Evolutionary conservation across 2,329 filamentous ascomycete species (phyloP).

Genomic region (Penicillium corylophilum): DNA sequence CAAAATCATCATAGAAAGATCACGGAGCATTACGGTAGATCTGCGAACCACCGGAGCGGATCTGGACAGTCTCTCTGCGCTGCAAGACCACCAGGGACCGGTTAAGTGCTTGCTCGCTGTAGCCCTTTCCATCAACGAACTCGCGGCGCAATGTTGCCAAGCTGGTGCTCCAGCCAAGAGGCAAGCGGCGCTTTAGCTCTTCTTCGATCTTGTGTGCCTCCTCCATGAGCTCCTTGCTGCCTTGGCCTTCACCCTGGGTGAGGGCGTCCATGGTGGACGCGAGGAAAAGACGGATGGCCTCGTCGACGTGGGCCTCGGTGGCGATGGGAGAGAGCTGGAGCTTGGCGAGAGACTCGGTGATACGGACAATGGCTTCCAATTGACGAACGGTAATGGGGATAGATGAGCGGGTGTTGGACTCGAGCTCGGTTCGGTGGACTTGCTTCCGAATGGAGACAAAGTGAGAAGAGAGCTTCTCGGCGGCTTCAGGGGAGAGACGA

Average conservation of each 20-base stretch:
- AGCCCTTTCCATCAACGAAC: conserved; percentile 88
- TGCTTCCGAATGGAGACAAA: conserved; percentile 95
- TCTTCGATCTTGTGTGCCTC: conserved; percentile 84
- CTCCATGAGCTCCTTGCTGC: conserved; percentile 84
- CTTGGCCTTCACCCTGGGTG: conserved; percentile 79
- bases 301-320: conserved; percentile 88
- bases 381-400: conserved; percentile 98
- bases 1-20: conserved; percentile 19
- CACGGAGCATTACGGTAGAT: conserved; percentile 50
- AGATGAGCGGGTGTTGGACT: conserved; percentile 84
- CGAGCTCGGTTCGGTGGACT: conserved; percentile 85
- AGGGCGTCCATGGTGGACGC: conserved; percentile 98
- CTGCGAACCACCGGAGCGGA: conserved; percentile 50
- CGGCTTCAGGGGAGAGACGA: conserved; percentile 82
- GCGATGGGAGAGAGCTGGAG: conserved; percentile 81
- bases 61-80: conserved; percentile 70
- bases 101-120: conserved; percentile 81
- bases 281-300: conserved; percentile 94
- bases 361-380: conserved; percentile 93
- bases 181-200: conserved; percentile 80
- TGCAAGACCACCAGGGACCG: conserved; percentile 83
- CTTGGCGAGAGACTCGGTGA: conserved; percentile 94
- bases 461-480: conserved; percentile 93
- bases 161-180: conserved; percentile 94
- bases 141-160: conserved; percentile 81